phyloP scores from a whole-genome alignment of 495 filamentous ascomycete species.

The Platismatia glauca region DNA sequence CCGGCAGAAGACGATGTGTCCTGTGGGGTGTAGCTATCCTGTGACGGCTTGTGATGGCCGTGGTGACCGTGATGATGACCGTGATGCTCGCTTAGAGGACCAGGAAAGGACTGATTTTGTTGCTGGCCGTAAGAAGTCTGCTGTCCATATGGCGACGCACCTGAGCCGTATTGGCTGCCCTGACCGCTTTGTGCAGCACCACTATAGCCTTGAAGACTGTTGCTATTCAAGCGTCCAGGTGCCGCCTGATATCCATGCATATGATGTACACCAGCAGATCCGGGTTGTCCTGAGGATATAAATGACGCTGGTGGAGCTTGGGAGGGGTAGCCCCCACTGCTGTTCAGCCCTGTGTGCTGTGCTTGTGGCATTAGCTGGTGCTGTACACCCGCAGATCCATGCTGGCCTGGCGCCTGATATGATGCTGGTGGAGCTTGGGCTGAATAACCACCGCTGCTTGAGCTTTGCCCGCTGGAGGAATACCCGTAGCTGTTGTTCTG shows the following conservation, averaged over 20 bases:
- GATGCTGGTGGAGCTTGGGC: slow-evolving; percentile 33
- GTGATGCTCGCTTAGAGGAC: slow-evolving; percentile 3
- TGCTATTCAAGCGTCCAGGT: not conserved
- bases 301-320: slow-evolving; percentile 6
- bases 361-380: not conserved
- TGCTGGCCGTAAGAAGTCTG: slow-evolving; percentile 5
- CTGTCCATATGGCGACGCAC: slow-evolving; percentile 4
- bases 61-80: slow-evolving; percentile 9
- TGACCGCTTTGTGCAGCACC: slow-evolving; percentile 5
- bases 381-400: slow-evolving; percentile 13
- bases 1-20: not conserved
- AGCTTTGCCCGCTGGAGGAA: slow-evolving; percentile 22
- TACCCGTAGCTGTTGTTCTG: slow-evolving; percentile 31
- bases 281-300: not conserved
- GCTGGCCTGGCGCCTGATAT: slow-evolving; percentile 29
- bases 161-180: not conserved
- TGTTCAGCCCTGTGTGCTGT: slow-evolving; percentile 1
- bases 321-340: not conserved
- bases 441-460: slow-evolving; percentile 30
- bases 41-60: slow-evolving; percentile 9
- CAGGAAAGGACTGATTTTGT: slow-evolving; percentile 1
- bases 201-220: not conserved
- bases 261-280: not conserved
- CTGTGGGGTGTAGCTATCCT: slow-evolving; percentile 15
- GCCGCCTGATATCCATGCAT: not conserved